phyloP scores from a whole-genome alignment of 225 moss, liverwort and hornwort species.

The Physcomitrium patens region DNA sequence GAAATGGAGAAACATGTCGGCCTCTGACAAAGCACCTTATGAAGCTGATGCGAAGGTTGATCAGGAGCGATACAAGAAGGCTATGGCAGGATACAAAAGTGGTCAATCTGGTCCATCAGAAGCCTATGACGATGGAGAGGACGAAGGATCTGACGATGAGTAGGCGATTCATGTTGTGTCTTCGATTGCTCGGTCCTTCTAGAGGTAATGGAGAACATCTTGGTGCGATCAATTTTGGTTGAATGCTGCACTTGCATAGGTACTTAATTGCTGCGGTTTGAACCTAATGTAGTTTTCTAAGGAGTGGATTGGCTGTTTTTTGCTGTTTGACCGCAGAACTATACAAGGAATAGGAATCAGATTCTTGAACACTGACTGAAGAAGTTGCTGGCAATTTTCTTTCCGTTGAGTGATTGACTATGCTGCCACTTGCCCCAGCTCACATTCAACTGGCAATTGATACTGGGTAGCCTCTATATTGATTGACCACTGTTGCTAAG shows the following conservation, averaged over 20 bases:
- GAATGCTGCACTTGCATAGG: constrained; percentile 3
- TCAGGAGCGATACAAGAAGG: constrained; percentile 84
- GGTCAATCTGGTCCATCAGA: constrained; percentile 56
- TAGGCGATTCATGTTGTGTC: constrained; percentile 28
- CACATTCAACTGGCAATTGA: constrained; percentile 2
- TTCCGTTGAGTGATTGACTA: neutral
- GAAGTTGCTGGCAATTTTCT: constrained; percentile 5
- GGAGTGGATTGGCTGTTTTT: constrained; percentile 24
- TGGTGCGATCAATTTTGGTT: constrained; percentile 14
- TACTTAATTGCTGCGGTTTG: neutral
- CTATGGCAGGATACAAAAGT: constrained; percentile 76
- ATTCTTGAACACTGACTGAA: constrained; percentile 18
- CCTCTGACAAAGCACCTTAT: constrained; percentile 78
- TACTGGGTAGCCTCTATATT: constrained; percentile 16
- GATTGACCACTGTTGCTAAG: constrained; percentile 18
- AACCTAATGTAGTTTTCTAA: neutral
- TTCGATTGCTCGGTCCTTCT: neutral
- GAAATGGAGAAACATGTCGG: constrained; percentile 93
- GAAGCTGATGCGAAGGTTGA: constrained; percentile 76
- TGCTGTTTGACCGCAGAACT: constrained; percentile 35
- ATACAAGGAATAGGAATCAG: constrained; percentile 19
- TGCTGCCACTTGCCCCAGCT: constrained; percentile 2
- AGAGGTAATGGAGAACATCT: neutral
- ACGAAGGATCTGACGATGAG: constrained; percentile 74
- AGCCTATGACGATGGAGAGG: constrained; percentile 55